Evolutionary conservation across 805 yeast species (phyloP), one percentile per base, ranked within the genome.

Genomic region (Yarrowia sp.): DNA sequence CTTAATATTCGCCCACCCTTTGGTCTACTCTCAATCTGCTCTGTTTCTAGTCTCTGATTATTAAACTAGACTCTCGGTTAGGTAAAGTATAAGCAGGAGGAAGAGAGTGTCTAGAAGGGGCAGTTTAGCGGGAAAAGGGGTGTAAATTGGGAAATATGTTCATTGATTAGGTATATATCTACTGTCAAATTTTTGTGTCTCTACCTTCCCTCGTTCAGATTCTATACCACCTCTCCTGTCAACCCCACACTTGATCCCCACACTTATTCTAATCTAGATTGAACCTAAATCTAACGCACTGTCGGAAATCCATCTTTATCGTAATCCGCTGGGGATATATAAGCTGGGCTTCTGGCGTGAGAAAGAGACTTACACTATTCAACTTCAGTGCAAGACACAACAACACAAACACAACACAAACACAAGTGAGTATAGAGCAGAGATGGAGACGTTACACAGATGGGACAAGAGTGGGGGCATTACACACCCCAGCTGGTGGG

Each of bases 211-310:
- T 8, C 40, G 9, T 4, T 36, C 21, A 1, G 3, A 2, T 11
- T 36, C 19, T 43, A 16, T n/a, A 2, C 9, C 14, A 21, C 3
- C 3, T 9, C 19, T 16, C 21, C 33, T 44, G 51, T 28, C 51
- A 44, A 44, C 51, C 51, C 51, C 51, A 44, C 51, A 44, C 51
- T 44, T 44, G 49, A 21, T 44, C 51, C 51, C 51, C 51, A 17
- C 51, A 17, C 51, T 28, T 26, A 26, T 26, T 21, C 24, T 11
- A 40, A 40, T 14, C 44, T 40, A 11, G 26, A 14, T 17, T 4
- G 32, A 44, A 44, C 33, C 51, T 19, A 10, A 44, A 5, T 1
- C 7, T 4, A 1, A 4, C n/a, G n/a, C n/a, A 30, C 17, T 16
- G 46, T 44, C 33, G 26, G 22, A 44, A 26, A 11, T 3, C 9